phyloP scores from a whole-genome alignment of 805 yeast genomes.

The Myxozyma kluyveri region DNA sequence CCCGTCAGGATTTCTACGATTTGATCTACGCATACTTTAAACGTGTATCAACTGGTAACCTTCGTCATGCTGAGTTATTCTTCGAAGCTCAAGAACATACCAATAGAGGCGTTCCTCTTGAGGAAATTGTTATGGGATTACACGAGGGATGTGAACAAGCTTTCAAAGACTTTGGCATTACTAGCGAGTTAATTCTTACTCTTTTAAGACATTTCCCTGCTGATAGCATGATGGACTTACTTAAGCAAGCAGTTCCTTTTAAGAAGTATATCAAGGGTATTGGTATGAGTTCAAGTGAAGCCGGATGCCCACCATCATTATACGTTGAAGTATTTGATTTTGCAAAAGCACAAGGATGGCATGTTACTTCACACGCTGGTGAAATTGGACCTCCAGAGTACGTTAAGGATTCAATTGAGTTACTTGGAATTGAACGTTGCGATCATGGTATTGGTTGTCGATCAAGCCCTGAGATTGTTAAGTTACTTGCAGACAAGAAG shows the following conservation, averaged over 20 bases:
- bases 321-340: conserved; percentile 61
- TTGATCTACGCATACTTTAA: conserved; percentile 71
- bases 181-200: conserved; percentile 78
- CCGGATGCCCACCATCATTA: conserved; percentile 70
- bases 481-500: conserved; percentile 53
- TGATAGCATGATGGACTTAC: conserved; percentile 54
- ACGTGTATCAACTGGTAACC: conserved; percentile 28
- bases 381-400: conserved; percentile 82
- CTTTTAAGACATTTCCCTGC: conserved; percentile 72
- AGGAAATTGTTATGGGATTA: conserved; percentile 40
- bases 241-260: conserved; percentile 46
- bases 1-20: conserved; percentile 71
- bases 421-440: conserved; percentile 62
- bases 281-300: conserved; percentile 81
- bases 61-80: conserved; percentile 28
- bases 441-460: conserved; percentile 76
- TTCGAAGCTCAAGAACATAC: conserved; percentile 31
- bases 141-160: conserved; percentile 67
- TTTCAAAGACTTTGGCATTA: conserved; percentile 54
- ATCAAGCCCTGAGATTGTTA: conserved; percentile 53
- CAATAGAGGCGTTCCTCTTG: conserved; percentile 27
- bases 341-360: conserved; percentile 52
- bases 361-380: conserved; percentile 83
- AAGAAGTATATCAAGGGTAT: conserved; percentile 61
- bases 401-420: conserved; percentile 57